Conservation (phyloP, 495 filamentous ascomycete species). For the Daldinia decipiens region DNA sequence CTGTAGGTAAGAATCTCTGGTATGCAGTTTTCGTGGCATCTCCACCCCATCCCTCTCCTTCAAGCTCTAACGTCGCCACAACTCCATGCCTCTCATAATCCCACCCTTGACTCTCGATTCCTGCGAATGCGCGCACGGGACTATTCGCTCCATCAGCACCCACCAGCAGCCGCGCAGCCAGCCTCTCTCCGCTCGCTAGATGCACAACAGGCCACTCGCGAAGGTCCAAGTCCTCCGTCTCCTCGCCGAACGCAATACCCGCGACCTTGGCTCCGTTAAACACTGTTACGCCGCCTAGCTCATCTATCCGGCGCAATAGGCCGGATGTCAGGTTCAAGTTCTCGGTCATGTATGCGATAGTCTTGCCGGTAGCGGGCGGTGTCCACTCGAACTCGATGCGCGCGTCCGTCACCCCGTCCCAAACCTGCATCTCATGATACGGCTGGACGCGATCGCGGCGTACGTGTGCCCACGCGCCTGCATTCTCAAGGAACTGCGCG, state of each 20-base stretch:
- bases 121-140: slow-evolving; percentile 89
- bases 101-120: slow-evolving; percentile 86
- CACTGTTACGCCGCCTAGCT: slow-evolving; percentile 72
- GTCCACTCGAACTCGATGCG: slow-evolving; percentile 88
- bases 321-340: slow-evolving; percentile 87
- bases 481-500: slow-evolving; percentile 72
- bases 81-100: slow-evolving; percentile 92
- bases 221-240: slow-evolving; percentile 76
- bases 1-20: slow-evolving; percentile 93
- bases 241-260: slow-evolving; percentile 77
- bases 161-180: slow-evolving; percentile 85
- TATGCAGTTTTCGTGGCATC: slow-evolving; percentile 77
- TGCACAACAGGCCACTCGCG: slow-evolving; percentile 86
- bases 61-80: slow-evolving; percentile 84
- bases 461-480: slow-evolving; percentile 88
- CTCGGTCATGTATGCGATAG: slow-evolving; percentile 96
- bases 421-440: slow-evolving; percentile 94
- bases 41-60: slow-evolving; percentile 64
- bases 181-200: slow-evolving; percentile 66
- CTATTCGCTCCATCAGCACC: slow-evolving; percentile 96
- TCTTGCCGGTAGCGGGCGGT: slow-evolving; percentile 56
- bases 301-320: slow-evolving; percentile 74
- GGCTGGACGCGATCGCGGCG: slow-evolving; percentile 75
- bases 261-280: slow-evolving; percentile 81
- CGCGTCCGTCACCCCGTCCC: slow-evolving; percentile 91